Evolutionary conservation across 352 stramenopile species (phyloP), one percentile per base, ranked within the genome.

Genomic region (Pythium rishiriense): DNA sequence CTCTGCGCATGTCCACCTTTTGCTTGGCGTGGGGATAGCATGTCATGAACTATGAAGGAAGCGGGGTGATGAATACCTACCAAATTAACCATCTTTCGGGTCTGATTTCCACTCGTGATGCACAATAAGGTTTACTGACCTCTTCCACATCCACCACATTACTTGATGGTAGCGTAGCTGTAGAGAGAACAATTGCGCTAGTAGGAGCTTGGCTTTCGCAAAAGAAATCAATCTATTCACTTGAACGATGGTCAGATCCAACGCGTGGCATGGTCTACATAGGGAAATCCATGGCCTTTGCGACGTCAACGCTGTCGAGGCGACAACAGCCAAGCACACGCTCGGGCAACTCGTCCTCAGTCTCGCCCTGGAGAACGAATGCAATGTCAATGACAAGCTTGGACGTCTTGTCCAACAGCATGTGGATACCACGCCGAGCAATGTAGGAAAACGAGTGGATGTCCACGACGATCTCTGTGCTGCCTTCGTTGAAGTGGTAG

Each of bases 1-100:
- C 6, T 21, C 14, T 43, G 37, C 37, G 37, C 19, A 43, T 43
- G 7, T 39, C 10, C 33, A 14, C 33, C n/a, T n/a, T 39, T 12
- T 12, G 9, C 33, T 39, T 15, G 33, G 10, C n/a, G n/a, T n/a
- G n/a, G n/a, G n/a, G n/a, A n/a, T n/a, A n/a, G 24, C 22, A n/a
- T 25, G 54, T 64, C 55, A 48, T 54, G 56, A n/a, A n/a, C 35
- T 66, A 24, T 63, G 2, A 2, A 33, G 52, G 55, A 64, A 59
- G 53, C 51, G 77, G 80, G 66, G 49, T 91, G 85, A 93, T 88
- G 85, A 91, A 73, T 87, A 79, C 74, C 73, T 87, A 70, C 70
- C 74, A 81, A 88, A 80, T 83, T 76, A 88, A 94, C 81, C 85
- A 94, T 94, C 85, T 94, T 94, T 94, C 85, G 85, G 85, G 85